Evolutionary conservation across 257 asterid species (phyloP), one percentile per base, ranked within the genome.

Genomic region (Solanum bukasovii): DNA sequence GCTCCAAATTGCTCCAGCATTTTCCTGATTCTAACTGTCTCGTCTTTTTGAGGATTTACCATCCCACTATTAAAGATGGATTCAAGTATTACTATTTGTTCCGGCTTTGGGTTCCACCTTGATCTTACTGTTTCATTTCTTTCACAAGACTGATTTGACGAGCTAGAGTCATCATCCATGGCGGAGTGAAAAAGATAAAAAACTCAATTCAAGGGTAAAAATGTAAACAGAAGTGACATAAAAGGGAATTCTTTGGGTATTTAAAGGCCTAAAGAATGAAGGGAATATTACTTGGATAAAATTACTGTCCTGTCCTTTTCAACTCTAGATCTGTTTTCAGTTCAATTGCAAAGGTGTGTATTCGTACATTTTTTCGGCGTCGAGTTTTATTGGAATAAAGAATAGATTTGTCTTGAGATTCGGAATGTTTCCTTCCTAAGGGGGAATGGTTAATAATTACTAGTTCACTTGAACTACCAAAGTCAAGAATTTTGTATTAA

Each of bases 61-160:
- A 71, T 18, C 29, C 83, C 83, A 56, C 70, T 29, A 44, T 86
- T 86, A 46, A 86, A 86, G 42, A 86, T 40, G 31, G 88, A 71
- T 29, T 86, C 88, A 34, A 86, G 84, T 23, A 86, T 86, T 21
- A 74, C 70, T 7, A 71, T 86, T 56, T 86, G 88, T 37, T 71
- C 88, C 18, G 52, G 83, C 65, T 71, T 70, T 3, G 88, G 88
- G 16, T 86, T 86, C 88, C 88, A 86, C 40, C 88, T 70, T 38
- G 65, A n/a, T 77, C 81, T 86, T 25, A 44, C 68, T 34, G 63
- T 67, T 25, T 52, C 49, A 9, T 49, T 44, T 77, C 88, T 86
- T 61, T 86, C 88, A 46, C n/a, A 78, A 42, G 63, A 42, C 14
- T 40, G 38, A 33, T 42, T 78, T 78, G 84, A 78, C 34, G 63